These are phyloP conservation scores for Trichoderma citrinoviride DNA, from an alignment of 2,329 filamentous ascomycete species.

Conservation along the genomic window DNA sequence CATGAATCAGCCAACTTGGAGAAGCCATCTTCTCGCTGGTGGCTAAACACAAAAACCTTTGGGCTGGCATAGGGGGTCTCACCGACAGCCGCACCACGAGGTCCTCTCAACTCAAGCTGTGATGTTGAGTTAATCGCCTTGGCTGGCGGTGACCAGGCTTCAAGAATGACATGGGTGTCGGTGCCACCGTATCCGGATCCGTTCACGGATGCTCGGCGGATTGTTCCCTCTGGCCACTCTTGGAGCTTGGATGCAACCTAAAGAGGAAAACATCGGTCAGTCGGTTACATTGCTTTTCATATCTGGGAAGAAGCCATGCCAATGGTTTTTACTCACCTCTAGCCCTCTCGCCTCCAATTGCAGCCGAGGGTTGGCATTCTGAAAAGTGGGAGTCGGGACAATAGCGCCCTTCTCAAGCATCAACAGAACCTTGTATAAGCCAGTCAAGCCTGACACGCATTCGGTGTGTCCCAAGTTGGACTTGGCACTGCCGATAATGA, in stretches of 20 bases:
- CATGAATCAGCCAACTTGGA: conserved; percentile 7
- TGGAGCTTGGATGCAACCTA: conserved; percentile 24
- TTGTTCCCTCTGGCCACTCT: conserved; percentile 21
- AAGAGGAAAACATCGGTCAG: neutral
- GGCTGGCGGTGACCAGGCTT: conserved; percentile 15
- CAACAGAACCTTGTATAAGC: conserved; percentile 16
- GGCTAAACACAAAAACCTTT: conserved; percentile 17
- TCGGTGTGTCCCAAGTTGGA: conserved; percentile 21
- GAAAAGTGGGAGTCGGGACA: conserved; percentile 19
- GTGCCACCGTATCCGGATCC: conserved; percentile 28
- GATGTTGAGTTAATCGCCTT: neutral
- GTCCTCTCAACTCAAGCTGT: neutral
- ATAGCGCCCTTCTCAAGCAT: conserved; percentile 20
- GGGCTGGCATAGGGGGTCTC: neutral
- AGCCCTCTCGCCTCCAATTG: neutral
- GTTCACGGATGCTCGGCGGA: conserved; percentile 26
- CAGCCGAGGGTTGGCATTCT: neutral
- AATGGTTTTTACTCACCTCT: neutral
- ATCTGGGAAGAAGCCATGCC: neutral
- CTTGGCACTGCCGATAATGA: conserved; percentile 19
- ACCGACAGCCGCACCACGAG: neutral
- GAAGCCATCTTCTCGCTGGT: conserved; percentile 17
- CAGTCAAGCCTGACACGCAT: conserved; percentile 19
- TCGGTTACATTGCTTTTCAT: neutral
- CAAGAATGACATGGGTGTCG: conserved; percentile 28